Base-by-base conservation (phyloP, 192 early-diverging fungal genomes). In the Dispira parvispora region DNA sequence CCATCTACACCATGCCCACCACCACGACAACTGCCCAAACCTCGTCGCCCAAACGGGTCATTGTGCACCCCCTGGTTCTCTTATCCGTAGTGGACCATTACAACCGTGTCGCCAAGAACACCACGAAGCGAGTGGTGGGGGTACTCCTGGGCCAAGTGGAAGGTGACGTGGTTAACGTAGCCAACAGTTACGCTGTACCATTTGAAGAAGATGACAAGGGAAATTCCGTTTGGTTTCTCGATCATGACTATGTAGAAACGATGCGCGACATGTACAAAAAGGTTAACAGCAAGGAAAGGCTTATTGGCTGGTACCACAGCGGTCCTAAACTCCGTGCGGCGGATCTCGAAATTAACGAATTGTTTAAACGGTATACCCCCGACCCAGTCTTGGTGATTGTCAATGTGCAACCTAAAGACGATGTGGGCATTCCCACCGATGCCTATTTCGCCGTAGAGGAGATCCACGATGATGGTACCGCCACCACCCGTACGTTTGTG, bases 261-360 rank as follows among this genome's bases (percentile, higher is more conserved):
- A 99, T 99, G 96, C 92, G 94, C 63, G 94, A 97, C 62, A 99
- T 99, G 96, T 99, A 96, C 74, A 94, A 92, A 73, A 99, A 99
- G 80, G 92, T 99, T 26, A 99, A 96, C 75, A 94, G 90, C 84
- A 82, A 72, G 75, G 96, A 99, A 69, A 87, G 85, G 66, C 80
- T 99, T 73, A 84, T 99, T 67, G 96, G 96, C 46, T 99, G 96
- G 96, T 99, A 99, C 71, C 96, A 99, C 77, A 89, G 84, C 78
- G 96, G 96, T 27, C 96, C 96, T 45, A 97, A 96, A 75, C 83
- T 99, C 61, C 89, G 94, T 28, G 84, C 86, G 8, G 92, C 91
- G 0, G 96, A 99, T 74, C 69, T 99, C 62, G 88, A 96, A 71
- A 99, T 99, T 80, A 96, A 94, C 70, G 91, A 96, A 74, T 78